Evolutionary conservation across 2,329 filamentous ascomycete species (phyloP).

Genomic region (Fusarium guadeloupense): DNA sequence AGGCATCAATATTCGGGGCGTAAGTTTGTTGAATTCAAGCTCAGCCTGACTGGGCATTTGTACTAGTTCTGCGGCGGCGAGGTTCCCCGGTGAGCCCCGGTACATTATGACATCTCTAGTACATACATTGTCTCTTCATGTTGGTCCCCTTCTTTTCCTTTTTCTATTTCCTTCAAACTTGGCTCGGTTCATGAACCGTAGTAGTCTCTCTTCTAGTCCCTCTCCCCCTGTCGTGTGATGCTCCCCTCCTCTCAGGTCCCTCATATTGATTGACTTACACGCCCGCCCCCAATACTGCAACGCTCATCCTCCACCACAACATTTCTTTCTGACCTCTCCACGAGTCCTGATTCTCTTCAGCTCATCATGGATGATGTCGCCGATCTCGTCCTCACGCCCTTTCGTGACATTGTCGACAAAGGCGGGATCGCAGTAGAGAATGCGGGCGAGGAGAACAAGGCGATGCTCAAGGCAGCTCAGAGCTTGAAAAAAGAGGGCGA

Average conservation of each 20-base stretch:
- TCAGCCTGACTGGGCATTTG: slow-evolving; percentile 13
- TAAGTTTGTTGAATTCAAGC: slow-evolving; percentile 8
- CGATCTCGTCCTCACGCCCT: slow-evolving; percentile 60
- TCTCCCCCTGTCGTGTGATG: not conserved
- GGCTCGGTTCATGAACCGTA: not conserved
- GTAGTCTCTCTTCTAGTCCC: slow-evolving; percentile 13
- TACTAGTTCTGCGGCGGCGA: no score
- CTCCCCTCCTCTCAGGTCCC: slow-evolving; percentile 3
- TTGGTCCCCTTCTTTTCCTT: slow-evolving; percentile 9
- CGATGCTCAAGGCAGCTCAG: slow-evolving; percentile 61
- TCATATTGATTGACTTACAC: slow-evolving; percentile 45
- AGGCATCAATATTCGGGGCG: no score
- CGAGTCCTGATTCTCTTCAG: not conserved
- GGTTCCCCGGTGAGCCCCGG: slow-evolving; percentile 31
- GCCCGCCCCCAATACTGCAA: slow-evolving; percentile 22
- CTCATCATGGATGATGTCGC: slow-evolving; percentile 52
- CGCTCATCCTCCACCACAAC: slow-evolving; percentile 4
- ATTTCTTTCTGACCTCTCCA: not conserved
- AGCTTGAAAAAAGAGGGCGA: slow-evolving; percentile 59
- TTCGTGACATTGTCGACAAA: slow-evolving; percentile 63
- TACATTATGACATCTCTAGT: no score
- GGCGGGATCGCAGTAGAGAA: slow-evolving; percentile 58
- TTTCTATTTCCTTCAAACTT: slow-evolving; percentile 6
- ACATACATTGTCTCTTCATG: no score
- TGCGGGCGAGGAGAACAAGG: slow-evolving; percentile 53